phyloP scores from a whole-genome alignment of 2,329 filamentous ascomycete genomes.

The Pseudodiploospora longispora region DNA sequence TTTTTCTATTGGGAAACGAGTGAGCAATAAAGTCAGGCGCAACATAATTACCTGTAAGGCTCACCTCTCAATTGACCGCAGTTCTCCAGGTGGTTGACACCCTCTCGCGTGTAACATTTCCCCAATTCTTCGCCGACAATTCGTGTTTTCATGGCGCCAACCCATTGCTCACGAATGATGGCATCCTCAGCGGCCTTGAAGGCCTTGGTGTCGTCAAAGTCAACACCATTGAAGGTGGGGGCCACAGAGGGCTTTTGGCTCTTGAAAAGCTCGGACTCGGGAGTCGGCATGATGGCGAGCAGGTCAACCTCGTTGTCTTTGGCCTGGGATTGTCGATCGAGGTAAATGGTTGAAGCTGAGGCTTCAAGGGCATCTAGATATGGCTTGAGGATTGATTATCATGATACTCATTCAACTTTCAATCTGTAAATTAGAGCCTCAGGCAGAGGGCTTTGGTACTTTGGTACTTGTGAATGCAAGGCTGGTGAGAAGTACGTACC shows the following conservation, averaged over 20 bases:
- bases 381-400: constrained; percentile 16
- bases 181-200: constrained; percentile 79
- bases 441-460: constrained; percentile 2
- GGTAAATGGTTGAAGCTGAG: constrained; percentile 11
- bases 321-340: constrained; percentile 4
- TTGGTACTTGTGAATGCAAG: background rate
- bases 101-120: constrained; percentile 79
- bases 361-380: constrained; percentile 4
- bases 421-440: constrained; percentile 3
- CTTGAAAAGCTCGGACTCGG: constrained; percentile 74
- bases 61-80: constrained; percentile 74
- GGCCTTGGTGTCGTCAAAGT: constrained; percentile 74
- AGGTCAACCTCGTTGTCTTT: constrained; percentile 7
- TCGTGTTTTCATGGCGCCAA: constrained; percentile 80
- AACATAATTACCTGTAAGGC: constrained; percentile 21
- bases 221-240: constrained; percentile 77
- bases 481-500: constrained; percentile 7
- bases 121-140: constrained; percentile 74
- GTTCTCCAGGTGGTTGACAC: constrained; percentile 83
- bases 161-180: constrained; percentile 80
- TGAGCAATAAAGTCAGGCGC: constrained; percentile 5
- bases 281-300: constrained; percentile 59
- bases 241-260: constrained; percentile 76
- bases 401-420: constrained; percentile 10
- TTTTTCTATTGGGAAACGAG: constrained; percentile 47